Base-by-base conservation (phyloP, 2,329 filamentous ascomycete genomes). In the Helicocarpus griseus region DNA sequence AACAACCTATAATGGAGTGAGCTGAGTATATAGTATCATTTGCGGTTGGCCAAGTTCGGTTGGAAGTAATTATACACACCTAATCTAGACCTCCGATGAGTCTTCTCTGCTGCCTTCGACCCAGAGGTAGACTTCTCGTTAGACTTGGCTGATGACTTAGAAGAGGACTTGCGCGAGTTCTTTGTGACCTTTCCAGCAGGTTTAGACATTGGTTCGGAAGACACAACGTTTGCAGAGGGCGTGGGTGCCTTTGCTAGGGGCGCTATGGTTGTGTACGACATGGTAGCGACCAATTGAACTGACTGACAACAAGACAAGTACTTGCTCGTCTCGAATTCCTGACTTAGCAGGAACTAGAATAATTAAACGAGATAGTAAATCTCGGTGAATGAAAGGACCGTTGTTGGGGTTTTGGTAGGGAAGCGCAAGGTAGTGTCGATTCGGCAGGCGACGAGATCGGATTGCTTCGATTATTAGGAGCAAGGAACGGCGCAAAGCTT, bases 1-100 rank as follows among this genome's bases (percentile, higher is more conserved):
- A 85, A 71, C 81, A 84, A 52, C 81, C 82, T 58, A 51, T n/a
- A 36, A 9, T 17, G 21, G 7, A 26, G 31, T 31, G 31, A 4
- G 29, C 19, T 47, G 7, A 36, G 31, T n/a, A 26, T 24, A 21
- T 24, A 24, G 6, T 19, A 17, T 8, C 7, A 39, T 22, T 24
- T 35, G 17, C 26, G 7, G 5, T 8, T 39, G 9, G 7, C 14
- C 31, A 29, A 13, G 5, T 17, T 36, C 6, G 14, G 33, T 2
- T 2, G 5, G 26, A 21, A 36, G 11, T 19, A 29, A 31, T n/a
- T 29, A 4, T 21, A 45, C 49, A 45, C 54, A 58, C 56, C 56
- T 50, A 47, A 51, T 17, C 56, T 53, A 8, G 56, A 58, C 24
- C 56, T 48, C 43, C 52, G 53, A 50, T 58, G 56, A 19, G 41